Percentiles rank a stretch among this genome's conserved stretches.
These are phyloP conservation scores for Xylariaceae sp. DNA, from an alignment of 2,329 filamentous ascomycete genomes.

Conservation along the genomic window DNA sequence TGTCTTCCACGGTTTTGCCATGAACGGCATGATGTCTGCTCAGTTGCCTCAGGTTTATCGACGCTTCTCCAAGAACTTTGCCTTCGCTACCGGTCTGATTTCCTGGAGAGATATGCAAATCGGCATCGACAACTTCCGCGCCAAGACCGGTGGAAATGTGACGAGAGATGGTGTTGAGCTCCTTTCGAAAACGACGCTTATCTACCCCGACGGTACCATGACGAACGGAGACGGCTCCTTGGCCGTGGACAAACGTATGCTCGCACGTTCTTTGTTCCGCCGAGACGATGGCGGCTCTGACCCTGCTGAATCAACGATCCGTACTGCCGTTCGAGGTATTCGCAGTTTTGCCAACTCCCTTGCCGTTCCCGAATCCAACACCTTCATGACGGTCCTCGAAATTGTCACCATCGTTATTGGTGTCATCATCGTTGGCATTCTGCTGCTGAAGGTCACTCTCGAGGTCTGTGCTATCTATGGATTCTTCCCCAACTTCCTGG, in stretches of 20 bases:
- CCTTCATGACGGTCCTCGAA: slow-evolving; percentile 91
- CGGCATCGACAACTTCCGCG: slow-evolving; percentile 79
- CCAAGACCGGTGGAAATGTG: slow-evolving; percentile 77
- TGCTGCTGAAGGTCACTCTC: slow-evolving; percentile 85
- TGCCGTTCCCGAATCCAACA: slow-evolving; percentile 79
- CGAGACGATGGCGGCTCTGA: slow-evolving; percentile 42
- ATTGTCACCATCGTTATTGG: slow-evolving; percentile 84
- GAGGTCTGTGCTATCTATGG: slow-evolving; percentile 89
- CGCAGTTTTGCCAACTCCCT: slow-evolving; percentile 79
- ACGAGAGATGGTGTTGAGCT: slow-evolving; percentile 71
- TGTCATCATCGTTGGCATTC: slow-evolving; percentile 75
- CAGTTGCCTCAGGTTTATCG: slow-evolving; percentile 81
- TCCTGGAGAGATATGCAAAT: slow-evolving; percentile 75
- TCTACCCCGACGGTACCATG: slow-evolving; percentile 59
- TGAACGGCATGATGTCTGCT: slow-evolving; percentile 94
- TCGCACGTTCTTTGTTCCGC: slow-evolving; percentile 46
- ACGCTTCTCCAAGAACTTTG: slow-evolving; percentile 90
- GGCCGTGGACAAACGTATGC: slow-evolving; percentile 47
- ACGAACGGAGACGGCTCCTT: slow-evolving; percentile 37
- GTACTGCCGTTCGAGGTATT: slow-evolving; percentile 63
- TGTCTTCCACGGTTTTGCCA: slow-evolving; percentile 90
- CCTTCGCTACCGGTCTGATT: slow-evolving; percentile 79
- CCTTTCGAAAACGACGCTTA: slow-evolving; percentile 69
- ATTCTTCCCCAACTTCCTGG: slow-evolving; percentile 72
- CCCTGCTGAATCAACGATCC: slow-evolving; percentile 33